phyloP scores from a whole-genome alignment of 495 filamentous ascomycete genomes.

The Aspergillus nanangensis region DNA sequence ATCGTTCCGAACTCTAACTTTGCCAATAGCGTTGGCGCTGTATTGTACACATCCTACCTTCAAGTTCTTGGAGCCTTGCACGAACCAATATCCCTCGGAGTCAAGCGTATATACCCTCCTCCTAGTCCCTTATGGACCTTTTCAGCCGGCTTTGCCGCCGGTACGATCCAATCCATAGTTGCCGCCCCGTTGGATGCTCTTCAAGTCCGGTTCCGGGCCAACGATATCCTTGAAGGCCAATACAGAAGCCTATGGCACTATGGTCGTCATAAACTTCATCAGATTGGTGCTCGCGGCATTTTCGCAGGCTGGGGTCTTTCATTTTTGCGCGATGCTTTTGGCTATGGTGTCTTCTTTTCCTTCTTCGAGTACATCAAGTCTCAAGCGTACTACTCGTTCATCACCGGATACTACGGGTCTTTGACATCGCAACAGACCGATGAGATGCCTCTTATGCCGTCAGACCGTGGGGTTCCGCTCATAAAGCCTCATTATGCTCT shows the following conservation, averaged over 20 bases:
- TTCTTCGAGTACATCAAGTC: constrained; percentile 85
- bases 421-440: constrained; percentile 30
- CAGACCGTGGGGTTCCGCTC: constrained; percentile 35
- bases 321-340: constrained; percentile 75
- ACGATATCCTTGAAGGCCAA: constrained; percentile 60
- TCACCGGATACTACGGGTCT: constrained; percentile 72
- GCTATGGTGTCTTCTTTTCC: constrained; percentile 79
- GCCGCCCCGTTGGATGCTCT: constrained; percentile 89
- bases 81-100: constrained; percentile 61
- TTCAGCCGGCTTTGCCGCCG: constrained; percentile 71
- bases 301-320: constrained; percentile 80
- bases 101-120: constrained; percentile 72
- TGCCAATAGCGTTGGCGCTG: constrained; percentile 61
- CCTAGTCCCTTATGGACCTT: constrained; percentile 63
- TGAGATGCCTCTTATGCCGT: constrained; percentile 9
- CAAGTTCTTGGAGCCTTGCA: constrained; percentile 71
- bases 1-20: neutral
- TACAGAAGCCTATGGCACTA: constrained; percentile 84
- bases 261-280: constrained; percentile 62
- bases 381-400: constrained; percentile 76
- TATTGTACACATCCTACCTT: constrained; percentile 85
- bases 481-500: constrained; percentile 83
- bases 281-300: constrained; percentile 76
- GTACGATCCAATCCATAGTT: constrained; percentile 70
- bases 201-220: constrained; percentile 70